A percentile compares a stretch with the other conserved stretches of the same genome.
Evolutionary conservation across 768 basidiomycete species (phyloP).

Genomic region (Nidularia pulvinata): DNA sequence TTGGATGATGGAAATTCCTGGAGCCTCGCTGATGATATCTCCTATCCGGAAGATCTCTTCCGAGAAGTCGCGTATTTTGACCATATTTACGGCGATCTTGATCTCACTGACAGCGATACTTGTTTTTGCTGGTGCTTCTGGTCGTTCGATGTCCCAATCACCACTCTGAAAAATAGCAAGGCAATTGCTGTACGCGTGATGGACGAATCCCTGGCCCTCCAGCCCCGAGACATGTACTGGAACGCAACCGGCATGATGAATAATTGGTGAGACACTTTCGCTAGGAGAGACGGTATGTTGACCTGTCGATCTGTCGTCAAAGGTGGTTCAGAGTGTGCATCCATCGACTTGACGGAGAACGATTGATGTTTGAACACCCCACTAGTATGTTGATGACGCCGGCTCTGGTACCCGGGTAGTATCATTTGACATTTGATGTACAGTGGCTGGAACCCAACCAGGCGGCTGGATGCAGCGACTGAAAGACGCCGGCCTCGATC

Average conservation of each 20-base stretch:
- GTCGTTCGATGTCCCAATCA: slow-evolving; percentile 33
- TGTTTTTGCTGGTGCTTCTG: slow-evolving; percentile 69
- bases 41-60: slow-evolving; percentile 51
- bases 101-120: slow-evolving; percentile 44
- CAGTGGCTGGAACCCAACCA: slow-evolving; percentile 36
- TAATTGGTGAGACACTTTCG: slow-evolving; percentile 35
- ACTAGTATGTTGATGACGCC: slow-evolving; percentile 23
- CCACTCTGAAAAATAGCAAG: slow-evolving; percentile 25
- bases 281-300: no score
- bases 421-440: background rate
- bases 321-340: slow-evolving; percentile 62
- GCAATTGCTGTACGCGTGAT: slow-evolving; percentile 49
- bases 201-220: slow-evolving; percentile 50
- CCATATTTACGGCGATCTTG: slow-evolving; percentile 45
- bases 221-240: slow-evolving; percentile 59
- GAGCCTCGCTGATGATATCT: slow-evolving; percentile 31
- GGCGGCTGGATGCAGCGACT: slow-evolving; percentile 68
- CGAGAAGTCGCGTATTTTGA: slow-evolving; percentile 31
- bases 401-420: background rate
- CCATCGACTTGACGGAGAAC: slow-evolving; percentile 25
- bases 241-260: slow-evolving; percentile 67
- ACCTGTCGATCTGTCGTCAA: background rate
- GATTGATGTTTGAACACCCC: slow-evolving; percentile 57
- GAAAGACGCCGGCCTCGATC: slow-evolving; percentile 41
- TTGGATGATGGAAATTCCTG: slow-evolving; percentile 52